A percentile compares a stretch with the other conserved stretches of the same genome.
phyloP scores from a whole-genome alignment of 495 filamentous ascomycete species.

The Aspergillus egyptiacus region DNA sequence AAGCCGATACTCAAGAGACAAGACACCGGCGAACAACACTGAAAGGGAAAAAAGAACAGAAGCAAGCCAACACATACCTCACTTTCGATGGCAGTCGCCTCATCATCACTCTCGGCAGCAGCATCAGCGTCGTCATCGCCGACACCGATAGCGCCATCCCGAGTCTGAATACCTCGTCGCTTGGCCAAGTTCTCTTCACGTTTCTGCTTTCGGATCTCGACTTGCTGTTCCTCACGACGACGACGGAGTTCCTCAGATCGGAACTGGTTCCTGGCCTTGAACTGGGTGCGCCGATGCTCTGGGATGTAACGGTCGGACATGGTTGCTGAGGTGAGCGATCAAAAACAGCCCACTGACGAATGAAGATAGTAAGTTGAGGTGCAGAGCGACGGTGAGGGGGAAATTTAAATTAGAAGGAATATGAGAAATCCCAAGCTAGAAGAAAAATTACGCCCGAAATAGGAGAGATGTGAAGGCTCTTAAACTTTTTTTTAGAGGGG shows the following conservation, averaged over 20 bases:
- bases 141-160: conserved; percentile 65
- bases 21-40: background rate
- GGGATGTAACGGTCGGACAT: conserved; percentile 99
- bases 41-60: conserved; percentile 7
- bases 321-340: conserved; percentile 40
- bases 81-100: conserved; percentile 84
- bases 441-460: conserved; percentile 14
- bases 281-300: conserved; percentile 97
- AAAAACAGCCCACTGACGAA: conserved; percentile 27
- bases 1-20: background rate
- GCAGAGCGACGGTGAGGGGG: conserved; percentile 19
- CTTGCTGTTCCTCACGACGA: conserved; percentile 97
- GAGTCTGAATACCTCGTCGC: conserved; percentile 82
- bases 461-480: conserved; percentile 5
- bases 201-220: conserved; percentile 97
- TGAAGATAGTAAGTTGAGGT: conserved; percentile 20
- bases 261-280: conserved; percentile 98
- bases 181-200: conserved; percentile 98
- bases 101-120: conserved; percentile 95
- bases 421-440: conserved; percentile 9
- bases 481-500: conserved; percentile 7
- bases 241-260: conserved; percentile 98
- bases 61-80: conserved; percentile 66
- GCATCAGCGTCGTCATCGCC: conserved; percentile 81
- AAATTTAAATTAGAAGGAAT: conserved; percentile 24